Conservation (phyloP, 78 protist genomes). For the slime mould (Dictyostelium discoideum) region dicty_2.7 NC_007089.4:5057501-5058000, state of each 20-base stretch:
- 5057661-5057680: neutral
- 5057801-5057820: constrained; percentile 20
- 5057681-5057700: neutral
- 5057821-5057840: constrained; percentile 12
- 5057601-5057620: neutral
- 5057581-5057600: neutral
- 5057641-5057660: neutral
- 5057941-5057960: constrained; percentile 26
- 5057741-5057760: too few species aligned
- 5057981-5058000: neutral
- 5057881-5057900: neutral
- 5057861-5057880: constrained; percentile 3
- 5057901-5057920: constrained; percentile 66
- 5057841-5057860: constrained; percentile 1
- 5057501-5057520: neutral
- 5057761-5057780: neutral
- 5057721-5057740: too few species aligned
- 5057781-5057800: neutral
- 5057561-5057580: too few species aligned
- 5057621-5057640: neutral
- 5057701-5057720: neutral
- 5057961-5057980: neutral
- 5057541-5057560: too few species aligned
- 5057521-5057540: too few species aligned
- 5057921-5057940: constrained; percentile 29